Conservation (phyloP, 441 rosid genomes). For the Flueggea neowawraea region DNA sequence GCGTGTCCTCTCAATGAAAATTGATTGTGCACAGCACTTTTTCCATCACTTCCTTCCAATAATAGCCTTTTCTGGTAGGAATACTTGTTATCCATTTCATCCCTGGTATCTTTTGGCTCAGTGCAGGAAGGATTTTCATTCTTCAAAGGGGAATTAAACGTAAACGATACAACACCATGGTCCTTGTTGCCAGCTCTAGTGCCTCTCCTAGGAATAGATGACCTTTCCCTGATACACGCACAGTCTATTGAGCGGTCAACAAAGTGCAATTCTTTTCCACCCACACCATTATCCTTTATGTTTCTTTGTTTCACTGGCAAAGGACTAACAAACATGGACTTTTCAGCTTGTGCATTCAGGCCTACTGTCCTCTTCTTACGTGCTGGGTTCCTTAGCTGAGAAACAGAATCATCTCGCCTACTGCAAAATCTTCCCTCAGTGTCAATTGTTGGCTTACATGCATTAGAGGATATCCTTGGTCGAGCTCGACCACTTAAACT, state of each 20-base stretch:
- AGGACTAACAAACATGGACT: slow-evolving; percentile 29
- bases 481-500: slow-evolving; percentile 40
- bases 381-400: slow-evolving; percentile 36
- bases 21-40: slow-evolving; percentile 23
- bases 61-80: slow-evolving; percentile 14
- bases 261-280: slow-evolving; percentile 22
- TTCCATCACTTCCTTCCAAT: slow-evolving; percentile 24
- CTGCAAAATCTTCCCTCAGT: slow-evolving; percentile 31
- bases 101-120: slow-evolving; percentile 29
- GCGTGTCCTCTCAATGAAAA: slow-evolving; percentile 43
- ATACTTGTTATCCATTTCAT: slow-evolving; percentile 16
- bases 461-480: slow-evolving; percentile 29
- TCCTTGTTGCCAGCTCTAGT: slow-evolving; percentile 30
- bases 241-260: slow-evolving; percentile 12
- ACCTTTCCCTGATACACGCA: slow-evolving; percentile 19
- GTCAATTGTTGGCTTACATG: slow-evolving; percentile 25
- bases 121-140: slow-evolving; percentile 18
- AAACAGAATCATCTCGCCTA: slow-evolving; percentile 38
- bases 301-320: slow-evolving; percentile 25
- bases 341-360: slow-evolving; percentile 39
- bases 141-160: slow-evolving; percentile 45
- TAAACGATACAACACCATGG: slow-evolving; percentile 33
- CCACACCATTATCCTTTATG: slow-evolving; percentile 14
- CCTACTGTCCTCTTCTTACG: slow-evolving; percentile 53
- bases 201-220: slow-evolving; percentile 18